A percentile compares a stretch with the other conserved stretches of the same genome.
Conservation (phyloP, 1,284 basidiomycete species). For the Malassezia cuniculi region DNA sequence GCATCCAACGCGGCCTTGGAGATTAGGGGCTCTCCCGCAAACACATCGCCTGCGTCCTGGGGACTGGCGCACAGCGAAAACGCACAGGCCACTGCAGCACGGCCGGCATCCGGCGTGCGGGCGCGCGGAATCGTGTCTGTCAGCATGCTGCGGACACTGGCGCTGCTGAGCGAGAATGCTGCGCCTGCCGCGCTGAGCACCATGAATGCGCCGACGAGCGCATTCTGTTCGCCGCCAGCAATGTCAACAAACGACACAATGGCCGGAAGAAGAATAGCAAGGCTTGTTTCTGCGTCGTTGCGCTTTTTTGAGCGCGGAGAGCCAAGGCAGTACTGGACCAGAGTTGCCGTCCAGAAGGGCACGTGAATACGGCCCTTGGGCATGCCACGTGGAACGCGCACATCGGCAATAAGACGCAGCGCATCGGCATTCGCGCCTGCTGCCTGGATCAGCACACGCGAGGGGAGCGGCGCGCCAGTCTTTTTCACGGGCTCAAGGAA, state of each 20-base stretch:
- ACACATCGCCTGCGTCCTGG: conserved; percentile 11
- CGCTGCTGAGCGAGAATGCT: conserved; percentile 27
- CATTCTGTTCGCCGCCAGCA: conserved; percentile 19
- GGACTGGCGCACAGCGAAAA: conserved; percentile 26
- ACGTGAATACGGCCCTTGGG: conserved; percentile 60
- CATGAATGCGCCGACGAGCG: conserved; percentile 29
- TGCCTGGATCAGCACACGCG: conserved; percentile 27
- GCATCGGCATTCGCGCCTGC: conserved; percentile 53
- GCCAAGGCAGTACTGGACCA: conserved; percentile 57
- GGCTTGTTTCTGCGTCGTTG: conserved; percentile 28
- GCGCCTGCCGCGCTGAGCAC: conserved; percentile 31
- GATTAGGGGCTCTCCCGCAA: conserved; percentile 16
- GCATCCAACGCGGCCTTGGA: conserved; percentile 17
- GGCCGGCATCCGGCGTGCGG: conserved; percentile 4
- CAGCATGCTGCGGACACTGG: conserved; percentile 26
- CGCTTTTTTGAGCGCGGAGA: conserved; percentile 22
- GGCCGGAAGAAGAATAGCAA: conserved; percentile 44
- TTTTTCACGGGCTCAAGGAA: conserved; percentile 34
- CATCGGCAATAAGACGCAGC: conserved; percentile 54
- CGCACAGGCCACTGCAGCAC: conserved; percentile 23
- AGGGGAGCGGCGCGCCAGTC: conserved; percentile 27
- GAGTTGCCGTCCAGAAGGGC: conserved; percentile 67
- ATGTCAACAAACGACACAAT: conserved; percentile 25
- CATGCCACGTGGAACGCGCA: conserved; percentile 51
- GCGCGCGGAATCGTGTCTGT: conserved; percentile 17